These are phyloP conservation scores for Aspergillus pseudoterreus DNA, from an alignment of 2,329 filamentous ascomycete species.

Conservation along the genomic window DNA sequence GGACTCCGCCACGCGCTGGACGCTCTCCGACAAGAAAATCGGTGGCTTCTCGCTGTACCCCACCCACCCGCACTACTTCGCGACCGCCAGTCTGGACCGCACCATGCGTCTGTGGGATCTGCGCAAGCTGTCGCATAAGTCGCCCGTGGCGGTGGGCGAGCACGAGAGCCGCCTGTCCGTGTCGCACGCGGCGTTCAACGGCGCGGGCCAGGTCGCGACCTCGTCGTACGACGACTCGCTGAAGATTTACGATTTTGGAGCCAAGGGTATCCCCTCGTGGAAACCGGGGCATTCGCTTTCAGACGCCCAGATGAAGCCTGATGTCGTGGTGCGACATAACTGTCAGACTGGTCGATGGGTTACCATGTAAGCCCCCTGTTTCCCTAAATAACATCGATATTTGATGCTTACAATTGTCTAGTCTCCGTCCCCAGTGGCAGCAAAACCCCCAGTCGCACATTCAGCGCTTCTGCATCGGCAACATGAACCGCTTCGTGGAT, in stretches of 20 bases:
- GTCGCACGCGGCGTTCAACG: conserved; percentile 87
- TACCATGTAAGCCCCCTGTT: conserved; percentile 59
- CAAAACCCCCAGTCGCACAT: conserved; percentile 70
- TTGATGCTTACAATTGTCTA: conserved; percentile 24
- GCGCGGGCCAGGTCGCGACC: conserved; percentile 80
- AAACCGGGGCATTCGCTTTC: conserved; percentile 55
- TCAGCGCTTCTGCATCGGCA: conserved; percentile 86
- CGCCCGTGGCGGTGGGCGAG: conserved; percentile 71
- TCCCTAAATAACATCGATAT: not conserved
- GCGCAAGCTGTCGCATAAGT: conserved; percentile 63
- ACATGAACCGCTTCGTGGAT: conserved; percentile 97
- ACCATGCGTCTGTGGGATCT: conserved; percentile 92
- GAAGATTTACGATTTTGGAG: conserved; percentile 79
- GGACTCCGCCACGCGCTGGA: conserved; percentile 63
- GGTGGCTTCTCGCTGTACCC: conserved; percentile 88
- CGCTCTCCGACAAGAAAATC: conserved; percentile 86
- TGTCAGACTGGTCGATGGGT: conserved; percentile 96
- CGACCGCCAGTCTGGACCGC: conserved; percentile 85
- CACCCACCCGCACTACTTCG: conserved; percentile 72
- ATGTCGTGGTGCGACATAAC: conserved; percentile 72
- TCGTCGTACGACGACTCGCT: conserved; percentile 93
- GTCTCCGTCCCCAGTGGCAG: conserved; percentile 86
- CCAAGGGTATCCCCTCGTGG: conserved; percentile 57
- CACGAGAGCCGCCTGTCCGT: conserved; percentile 81
- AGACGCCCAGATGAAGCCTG: conserved; percentile 64